Evolutionary conservation across 139 green algal species (phyloP), one percentile per base, ranked within the genome.

Genomic region (Diplosphaera chodatii): DNA sequence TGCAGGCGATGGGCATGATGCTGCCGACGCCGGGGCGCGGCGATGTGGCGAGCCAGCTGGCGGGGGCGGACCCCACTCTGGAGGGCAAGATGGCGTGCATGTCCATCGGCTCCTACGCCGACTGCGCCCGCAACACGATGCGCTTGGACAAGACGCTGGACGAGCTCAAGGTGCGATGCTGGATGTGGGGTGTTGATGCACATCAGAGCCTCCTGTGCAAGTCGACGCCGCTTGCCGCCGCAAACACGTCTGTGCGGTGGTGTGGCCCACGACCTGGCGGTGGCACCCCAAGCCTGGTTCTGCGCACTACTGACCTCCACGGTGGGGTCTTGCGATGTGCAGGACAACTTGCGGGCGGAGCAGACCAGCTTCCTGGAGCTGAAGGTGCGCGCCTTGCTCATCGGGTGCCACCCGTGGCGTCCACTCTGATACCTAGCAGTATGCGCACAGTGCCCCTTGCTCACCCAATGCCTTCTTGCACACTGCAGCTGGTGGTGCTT

Each of bases 1-100:
- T 66, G 32, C 66, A 78, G 73, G 73, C 73, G 15, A 78, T 78
- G 73, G 20, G 21, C 15, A 32, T 78, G 66, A 78, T 78, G 73
- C 67, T 78, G 55, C 73, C 73, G 21, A 33, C 32, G 34, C 37
- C 28, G 1, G 28, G 23, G 10, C 27, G 59, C 29, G 23, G 33
- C 32, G 18, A 34, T 5, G 27, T 62, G 29, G 40, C 21, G 32
- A 27, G 34, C 65, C 59, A 15, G 5, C 10, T 65, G 59, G 18
- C 59, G 27, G 59, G 27, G 3, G 66, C 55, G 55, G 64, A 63
- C 32, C 40, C 33, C 20, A 69, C 32, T 21, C 34, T 78, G 56
- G 73, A 78, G 34, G 37, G 72, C 48, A 65, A 66, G 18, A 63
- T 77, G 65, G 65, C 69, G 55, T 78, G 73, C 66, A 78, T 78